Conservation (phyloP, 345 rosid genomes). For the Syzygium aqueum region DNA sequence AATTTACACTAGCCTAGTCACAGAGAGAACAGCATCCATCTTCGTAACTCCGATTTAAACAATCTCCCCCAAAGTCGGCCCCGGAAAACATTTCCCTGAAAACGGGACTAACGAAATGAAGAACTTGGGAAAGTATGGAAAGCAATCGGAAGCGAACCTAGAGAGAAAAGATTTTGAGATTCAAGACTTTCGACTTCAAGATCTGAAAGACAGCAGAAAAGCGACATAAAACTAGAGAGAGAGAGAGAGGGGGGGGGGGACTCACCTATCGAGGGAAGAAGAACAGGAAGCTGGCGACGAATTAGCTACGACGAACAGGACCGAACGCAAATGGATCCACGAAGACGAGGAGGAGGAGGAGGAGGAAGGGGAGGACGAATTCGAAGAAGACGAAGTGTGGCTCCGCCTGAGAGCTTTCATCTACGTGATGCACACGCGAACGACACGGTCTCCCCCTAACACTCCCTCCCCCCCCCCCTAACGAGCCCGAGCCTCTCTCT, state of each 20-base stretch:
- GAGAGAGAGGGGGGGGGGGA: conserved; percentile 10
- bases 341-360: conserved; percentile 46
- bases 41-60: background rate
- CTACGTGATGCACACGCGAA: conserved; percentile 9
- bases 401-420: conserved; percentile 88
- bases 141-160: background rate
- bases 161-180: background rate
- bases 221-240: background rate
- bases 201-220: conserved; percentile 7
- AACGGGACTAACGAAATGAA: background rate
- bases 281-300: conserved; percentile 78
- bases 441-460: background rate
- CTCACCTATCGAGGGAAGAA: conserved; percentile 79
- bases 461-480: background rate
- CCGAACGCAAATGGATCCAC: conserved; percentile 92
- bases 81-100: background rate
- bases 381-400: conserved; percentile 63
- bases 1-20: background rate
- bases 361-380: conserved; percentile 56
- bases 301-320: conserved; percentile 62
- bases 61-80: background rate
- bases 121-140: background rate
- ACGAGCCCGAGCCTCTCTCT: background rate
- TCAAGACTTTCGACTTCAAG: conserved; percentile 8
- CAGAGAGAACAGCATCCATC: background rate